Base-by-base conservation (phyloP, 2,329 filamentous ascomycete genomes). In the Phoma sp. region DNA sequence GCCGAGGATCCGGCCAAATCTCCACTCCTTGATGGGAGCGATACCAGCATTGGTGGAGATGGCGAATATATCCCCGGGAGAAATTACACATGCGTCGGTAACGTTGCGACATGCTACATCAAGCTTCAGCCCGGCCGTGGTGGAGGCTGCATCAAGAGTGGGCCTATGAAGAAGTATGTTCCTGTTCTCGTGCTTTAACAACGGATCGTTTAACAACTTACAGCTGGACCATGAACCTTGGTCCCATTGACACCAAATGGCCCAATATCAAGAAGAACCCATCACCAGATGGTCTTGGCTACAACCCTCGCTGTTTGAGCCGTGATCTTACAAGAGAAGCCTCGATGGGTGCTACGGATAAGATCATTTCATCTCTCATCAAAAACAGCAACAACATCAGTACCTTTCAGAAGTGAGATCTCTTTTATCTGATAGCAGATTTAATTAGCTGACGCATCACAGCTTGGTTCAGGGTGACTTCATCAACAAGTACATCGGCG, bases 21-120 rank as follows among this genome's bases (percentile, higher is more conserved):
- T 0, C 80, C 82, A 11, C 66, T 85, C 43, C 85, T 86, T 55
- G 82, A 84, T 59, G 83, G 83, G 43, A 80, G 78, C 57, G 77
- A 76, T 24, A 81, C 78, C 44, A 74, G 77, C 49, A 70, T 74
- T 57, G 64, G 77, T 24, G 80, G 81, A 18, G 79, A 84, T 53
- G 82, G 82, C 22, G 70, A 55, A 2, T 72, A 65, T 42, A 62
- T 62, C 3, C 33, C 60, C 1, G 59, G 58, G 2, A 62, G 65
- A 32, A 75, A 60, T 63, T 71, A 47, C 39, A 64, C 64, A 8
- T 72, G 69, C 41, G 65, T 74, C 10, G 66, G 70, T 0, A 60
- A 64, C 7, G 50, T 52, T 9, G 47, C 58, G 7, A 14, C 32
- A 2, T 72, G 67, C 33, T 55, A 50, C 2, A 65, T 79, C 54